Base-by-base conservation (phyloP, 768 basidiomycete species). In the Boletus reticuloceps region DNA sequence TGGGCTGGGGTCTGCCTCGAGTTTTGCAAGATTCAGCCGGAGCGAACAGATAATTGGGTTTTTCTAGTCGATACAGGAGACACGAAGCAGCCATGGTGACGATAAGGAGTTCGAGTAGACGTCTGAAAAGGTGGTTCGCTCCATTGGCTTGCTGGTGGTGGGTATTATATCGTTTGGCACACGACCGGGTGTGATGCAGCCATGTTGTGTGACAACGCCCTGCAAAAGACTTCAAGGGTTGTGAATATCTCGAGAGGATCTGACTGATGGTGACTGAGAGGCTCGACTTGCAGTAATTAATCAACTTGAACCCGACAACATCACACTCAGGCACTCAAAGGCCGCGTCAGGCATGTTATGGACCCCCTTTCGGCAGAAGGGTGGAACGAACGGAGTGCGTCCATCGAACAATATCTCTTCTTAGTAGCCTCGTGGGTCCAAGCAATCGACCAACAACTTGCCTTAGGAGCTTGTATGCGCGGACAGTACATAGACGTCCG, bases 81-180 rank as follows among this genome's bases (percentile, higher is more conserved):
- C 25, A 22, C 14, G 27, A 17, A 20, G 62, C 6, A 12, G 62
- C 55, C 62, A 63, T 63, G 36, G 16, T 10, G 20, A 36, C 34
- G 34, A 29, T 9, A 29, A 29, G 29, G 29, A 14, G 14, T 36
- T 14, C 13, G 4, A 3, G 25, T 25, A 25, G 25, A 25, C 29
- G 29, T 29, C 34, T 36, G 14, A 14, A 36, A 29, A 1, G 27
- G 50, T 12, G 16, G 53, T 49, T 51, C 6, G 34, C 17, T 37
- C 37, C 22, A 34, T 39, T 40, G 36, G 14, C 25, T 29, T 36
- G 19, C 43, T 51, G 9, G 47, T 9, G 20, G 11, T 40, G 43
- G 32, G 51, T n/a, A 27, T 63, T 63, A 55, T 63, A 64, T 34
- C 51, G 39, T 37, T 25, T 2, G 47, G 39, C 31, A 22, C 29